Base-by-base conservation (phyloP, 371 early-diverging fungal species). In the Apophysomyces elegans region DNA sequence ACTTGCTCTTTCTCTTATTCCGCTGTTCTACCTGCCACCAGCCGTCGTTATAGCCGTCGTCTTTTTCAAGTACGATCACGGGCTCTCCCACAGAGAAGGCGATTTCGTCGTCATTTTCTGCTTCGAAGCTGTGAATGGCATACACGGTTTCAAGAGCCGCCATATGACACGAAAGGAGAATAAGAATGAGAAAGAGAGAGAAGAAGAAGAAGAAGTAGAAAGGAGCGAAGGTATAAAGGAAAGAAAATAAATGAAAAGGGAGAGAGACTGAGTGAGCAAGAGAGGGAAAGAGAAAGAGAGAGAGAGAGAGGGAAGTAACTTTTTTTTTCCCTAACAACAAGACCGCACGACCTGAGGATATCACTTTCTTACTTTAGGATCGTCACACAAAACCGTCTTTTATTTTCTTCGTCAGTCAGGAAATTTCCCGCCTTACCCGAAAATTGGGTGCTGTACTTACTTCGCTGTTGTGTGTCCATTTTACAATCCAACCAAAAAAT, bases 71-170 rank as follows among this genome's bases (percentile, higher is more conserved):
- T 1, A 93, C 87, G 37, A 88, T 71, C 8, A 93, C 81, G 38
- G 88, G 84, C 56, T 93, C 92, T 9, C 88, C 90, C 35, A 80
- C 81, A 38, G 80, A 65, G 62, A 93, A 90, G 16, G 84, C 76
- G 62, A 93, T 86, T 66, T 93, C 94, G 67, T 93, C 94, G 35
- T 83, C 85, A 57, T 90, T 88, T 63, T 89, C 91, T 43, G 89
- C 87, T 56, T 74, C 73, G 66, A 86, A 88, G 46, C 84, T 78
- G 61, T 88, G 87, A 63, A 87, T 77, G 41, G 85, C 84, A 73
- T 85, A 86, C 5, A 86, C 87, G 11, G 80, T 76, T 68, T 87
- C 86, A 57, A 66, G 50, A 14, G 58, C 69, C 37, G 56, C 47
- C 37, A 56, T 56, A 54, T 26, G 41, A 59, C 43, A 66, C 56